phyloP scores from a whole-genome alignment of 345 rosid genomes.

The Citrus reticulata region DNA sequence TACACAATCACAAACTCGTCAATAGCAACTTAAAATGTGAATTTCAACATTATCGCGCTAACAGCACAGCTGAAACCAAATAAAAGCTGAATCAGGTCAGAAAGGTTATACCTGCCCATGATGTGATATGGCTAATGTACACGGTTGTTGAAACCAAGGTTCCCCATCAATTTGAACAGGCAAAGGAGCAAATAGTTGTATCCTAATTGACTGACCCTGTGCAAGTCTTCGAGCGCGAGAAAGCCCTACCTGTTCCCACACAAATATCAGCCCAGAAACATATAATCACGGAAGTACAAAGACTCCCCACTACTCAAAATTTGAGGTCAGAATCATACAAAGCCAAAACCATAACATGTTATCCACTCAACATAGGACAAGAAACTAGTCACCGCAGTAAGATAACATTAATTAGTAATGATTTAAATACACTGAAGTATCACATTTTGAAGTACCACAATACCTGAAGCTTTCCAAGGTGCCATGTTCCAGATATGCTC shows the following conservation, averaged over 20 bases:
- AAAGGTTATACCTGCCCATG: slow-evolving; percentile 77
- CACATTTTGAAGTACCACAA: slow-evolving; percentile 4
- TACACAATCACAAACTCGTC: not conserved
- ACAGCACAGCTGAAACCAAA: no score
- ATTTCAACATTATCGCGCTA: not conserved
- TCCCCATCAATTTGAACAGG: slow-evolving; percentile 98
- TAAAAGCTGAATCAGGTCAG: not conserved
- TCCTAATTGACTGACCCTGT: slow-evolving; percentile 88
- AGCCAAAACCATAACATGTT: not conserved
- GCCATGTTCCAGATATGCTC: slow-evolving; percentile 95
- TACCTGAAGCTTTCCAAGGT: slow-evolving; percentile 93
- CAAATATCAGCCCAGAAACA: slow-evolving; percentile 12
- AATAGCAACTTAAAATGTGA: not conserved
- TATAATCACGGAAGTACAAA: not conserved
- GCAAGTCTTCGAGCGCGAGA: slow-evolving; percentile 95
- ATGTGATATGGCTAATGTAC: slow-evolving; percentile 75
- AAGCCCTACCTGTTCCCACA: slow-evolving; percentile 70
- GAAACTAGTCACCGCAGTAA: no score
- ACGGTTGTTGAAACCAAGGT: slow-evolving; percentile 89
- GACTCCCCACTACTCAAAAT: not conserved
- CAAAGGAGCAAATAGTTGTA: slow-evolving; percentile 70
- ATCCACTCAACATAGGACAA: not conserved
- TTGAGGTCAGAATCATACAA: not conserved
- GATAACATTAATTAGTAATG: no score
- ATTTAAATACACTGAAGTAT: not conserved